phyloP scores from a whole-genome alignment of 495 filamentous ascomycete species.

The Acidiella bohemica region DNA sequence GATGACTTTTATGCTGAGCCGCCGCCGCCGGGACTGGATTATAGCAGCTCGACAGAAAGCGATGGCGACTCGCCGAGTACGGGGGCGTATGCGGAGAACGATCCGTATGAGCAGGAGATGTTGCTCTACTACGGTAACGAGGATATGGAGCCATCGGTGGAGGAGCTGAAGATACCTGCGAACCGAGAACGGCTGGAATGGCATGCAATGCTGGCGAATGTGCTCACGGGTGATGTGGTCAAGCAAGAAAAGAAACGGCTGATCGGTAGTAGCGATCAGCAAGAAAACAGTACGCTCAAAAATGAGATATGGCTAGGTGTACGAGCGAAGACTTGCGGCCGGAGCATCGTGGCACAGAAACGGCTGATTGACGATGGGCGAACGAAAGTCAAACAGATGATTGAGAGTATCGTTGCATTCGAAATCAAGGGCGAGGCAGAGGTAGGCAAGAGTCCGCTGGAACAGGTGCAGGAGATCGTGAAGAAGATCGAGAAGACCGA shows the following conservation, averaged over 20 bases:
- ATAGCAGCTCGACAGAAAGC: slow-evolving; percentile 68
- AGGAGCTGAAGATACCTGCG: slow-evolving; percentile 75
- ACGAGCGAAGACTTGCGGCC: slow-evolving; percentile 64
- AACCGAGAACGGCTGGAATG: slow-evolving; percentile 91
- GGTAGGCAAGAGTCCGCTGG: slow-evolving; percentile 68
- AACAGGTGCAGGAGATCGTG: slow-evolving; percentile 82
- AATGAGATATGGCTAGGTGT: slow-evolving; percentile 85
- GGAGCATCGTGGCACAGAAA: slow-evolving; percentile 64
- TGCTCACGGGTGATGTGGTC: slow-evolving; percentile 91
- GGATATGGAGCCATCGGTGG: slow-evolving; percentile 72
- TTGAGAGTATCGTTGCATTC: slow-evolving; percentile 83
- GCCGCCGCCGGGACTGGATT: slow-evolving; percentile 47
- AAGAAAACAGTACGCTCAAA: slow-evolving; percentile 56
- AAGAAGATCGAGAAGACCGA: slow-evolving; percentile 79
- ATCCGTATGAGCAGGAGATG: slow-evolving; percentile 82
- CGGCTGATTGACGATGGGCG: slow-evolving; percentile 22
- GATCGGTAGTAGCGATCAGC: slow-evolving; percentile 67
- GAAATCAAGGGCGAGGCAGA: slow-evolving; percentile 88
- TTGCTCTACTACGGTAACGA: slow-evolving; percentile 79
- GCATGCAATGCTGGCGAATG: slow-evolving; percentile 94
- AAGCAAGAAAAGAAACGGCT: slow-evolving; percentile 93
- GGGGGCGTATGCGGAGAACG: slow-evolving; percentile 66
- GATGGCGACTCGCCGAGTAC: slow-evolving; percentile 82
- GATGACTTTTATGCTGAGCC: slow-evolving; percentile 61
- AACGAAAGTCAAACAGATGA: slow-evolving; percentile 45